Base-by-base conservation (phyloP, 139 green algal genomes). In the Haematococcus lacustris region DNA sequence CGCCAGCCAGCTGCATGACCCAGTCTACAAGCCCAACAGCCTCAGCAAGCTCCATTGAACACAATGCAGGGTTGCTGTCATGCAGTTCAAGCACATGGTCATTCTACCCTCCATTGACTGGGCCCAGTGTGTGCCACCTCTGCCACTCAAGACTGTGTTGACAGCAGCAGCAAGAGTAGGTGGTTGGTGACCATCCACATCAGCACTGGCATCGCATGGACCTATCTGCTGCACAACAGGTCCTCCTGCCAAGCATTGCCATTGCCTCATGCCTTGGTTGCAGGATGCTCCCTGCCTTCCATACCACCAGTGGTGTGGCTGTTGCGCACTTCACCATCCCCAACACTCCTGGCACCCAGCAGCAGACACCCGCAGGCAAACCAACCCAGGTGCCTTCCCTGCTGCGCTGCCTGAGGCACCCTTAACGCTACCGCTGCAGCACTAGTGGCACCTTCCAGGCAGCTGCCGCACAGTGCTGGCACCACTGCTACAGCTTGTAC, bases 211-310 rank as follows among this genome's bases (percentile, higher is more conserved):
- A 9, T 53, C 9, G 9, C 43, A 53, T 9, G 9, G 9, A 53
- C 43, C 9, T 53, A 53, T 17, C 9, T 53, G 43, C 43, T 17
- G 9, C 17, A 28, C 43, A 53, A 53, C n/a, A n/a, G n/a, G 57
- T 26, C 6, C 57, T 13, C 57, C 26, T 32, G 25, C 57, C 21
- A 30, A 21, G 25, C 26, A 64, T 33, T 37, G 25, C 6, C 57
- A 64, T 35, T 32, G 32, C 6, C 57, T 37, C 66, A 71, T 63
- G 51, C 23, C 51, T 37, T 41, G 35, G 7, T 3, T 73, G 65
- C 82, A 87, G 83, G 66, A 65, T 97, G 38, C 38, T 93, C 71
- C 78, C 82, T 3, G 90, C 88, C 0, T 95, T 91, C 74, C 75
- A 93, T 75, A 93, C 88, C 0, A 75, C 75, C 26, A 84, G 63